phyloP scores from a whole-genome alignment of 2,329 filamentous ascomycete species.

The Phialophora tarda region DNA sequence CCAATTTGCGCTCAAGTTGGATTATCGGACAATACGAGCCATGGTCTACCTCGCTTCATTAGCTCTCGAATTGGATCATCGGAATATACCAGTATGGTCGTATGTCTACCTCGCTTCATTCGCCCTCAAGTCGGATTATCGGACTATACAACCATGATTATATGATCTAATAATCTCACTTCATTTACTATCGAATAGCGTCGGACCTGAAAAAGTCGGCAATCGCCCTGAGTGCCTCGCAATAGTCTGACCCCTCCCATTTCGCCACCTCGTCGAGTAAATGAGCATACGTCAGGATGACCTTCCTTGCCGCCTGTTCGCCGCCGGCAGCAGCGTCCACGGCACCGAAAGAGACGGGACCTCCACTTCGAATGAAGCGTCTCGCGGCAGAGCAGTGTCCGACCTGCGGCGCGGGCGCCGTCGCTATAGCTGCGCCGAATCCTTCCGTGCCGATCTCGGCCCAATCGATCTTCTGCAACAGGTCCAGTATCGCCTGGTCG shows the following conservation, averaged over 20 bases:
- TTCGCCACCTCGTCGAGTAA: slow-evolving; percentile 17
- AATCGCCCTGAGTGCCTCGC: slow-evolving; percentile 8
- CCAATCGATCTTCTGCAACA: slow-evolving; percentile 17
- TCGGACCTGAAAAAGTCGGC: slow-evolving; percentile 11
- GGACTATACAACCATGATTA: no score
- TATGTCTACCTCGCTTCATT: no score
- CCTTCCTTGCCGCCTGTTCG: slow-evolving; percentile 5
- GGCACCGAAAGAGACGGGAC: slow-evolving; percentile 5
- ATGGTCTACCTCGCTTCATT: no score
- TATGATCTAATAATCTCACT: no score
- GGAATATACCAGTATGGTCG: no score
- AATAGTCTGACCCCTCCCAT: slow-evolving; percentile 13
- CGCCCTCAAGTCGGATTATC: no score
- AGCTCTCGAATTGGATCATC: no score
- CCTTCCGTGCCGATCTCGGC: slow-evolving; percentile 3
- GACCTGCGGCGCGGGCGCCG: neutral
- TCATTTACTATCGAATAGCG: no score
- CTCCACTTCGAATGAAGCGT: slow-evolving; percentile 13
- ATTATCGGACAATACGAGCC: no score
- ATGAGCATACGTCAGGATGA: slow-evolving; percentile 18
- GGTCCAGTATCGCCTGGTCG: neutral
- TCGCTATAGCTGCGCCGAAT: neutral
- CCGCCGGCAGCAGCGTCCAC: neutral
- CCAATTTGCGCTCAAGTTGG: no score
- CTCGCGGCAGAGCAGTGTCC: neutral